Evolutionary conservation across 2,329 filamentous ascomycete genomes (phyloP), one percentile per base, ranked within the genome.

Genomic region (Malbranchea zuffiana): DNA sequence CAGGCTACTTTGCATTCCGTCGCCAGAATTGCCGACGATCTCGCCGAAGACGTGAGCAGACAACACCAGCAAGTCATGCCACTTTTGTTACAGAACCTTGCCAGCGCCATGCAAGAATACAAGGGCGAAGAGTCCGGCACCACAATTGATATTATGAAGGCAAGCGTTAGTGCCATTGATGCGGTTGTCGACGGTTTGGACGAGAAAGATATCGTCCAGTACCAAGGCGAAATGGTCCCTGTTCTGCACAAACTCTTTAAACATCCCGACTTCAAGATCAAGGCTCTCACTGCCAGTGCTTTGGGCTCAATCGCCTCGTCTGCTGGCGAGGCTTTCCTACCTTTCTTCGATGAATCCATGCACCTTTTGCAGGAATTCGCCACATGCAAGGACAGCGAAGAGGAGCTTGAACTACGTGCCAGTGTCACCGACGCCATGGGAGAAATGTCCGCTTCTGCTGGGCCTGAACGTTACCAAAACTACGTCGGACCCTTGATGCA

Each of bases 301-400:
- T 74, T 95, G 29, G 88, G 90, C 40, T 87, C 88, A 27, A 83
- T 96, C 48, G 90, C 90, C 20, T 80, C 80, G 10, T 84, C 87
- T 36, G 78, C 90, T 39, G 82, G 84, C 53, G 74, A 79, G 44
- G 75, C 74, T 10, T 98, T 96, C 69, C 66, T 81, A 50, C 84
- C 87, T n/a, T 96, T 82, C 70, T 94, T 96, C 57, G 76, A 85
- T 51, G 72, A 82, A 45, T 87, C 84, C 18, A 95, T 98, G 85
- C 73, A 82, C 45, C 77, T 82, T n/a, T 75, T 96, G 40, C 85
- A 83, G 37, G 74, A 75, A 37, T 95, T 84, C 51, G 81, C 90
- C 46, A 72, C 74, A 37, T 79, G 92, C 61, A 94, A 94, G 68
- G 83, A 87, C 36, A 82, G 75, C 42, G 82, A 93, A 47, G 86